Percentiles rank a stretch among this genome's conserved stretches.
Evolutionary conservation across 352 stramenopile species (phyloP).

Genomic region (Globisporangium cystogenes): DNA sequence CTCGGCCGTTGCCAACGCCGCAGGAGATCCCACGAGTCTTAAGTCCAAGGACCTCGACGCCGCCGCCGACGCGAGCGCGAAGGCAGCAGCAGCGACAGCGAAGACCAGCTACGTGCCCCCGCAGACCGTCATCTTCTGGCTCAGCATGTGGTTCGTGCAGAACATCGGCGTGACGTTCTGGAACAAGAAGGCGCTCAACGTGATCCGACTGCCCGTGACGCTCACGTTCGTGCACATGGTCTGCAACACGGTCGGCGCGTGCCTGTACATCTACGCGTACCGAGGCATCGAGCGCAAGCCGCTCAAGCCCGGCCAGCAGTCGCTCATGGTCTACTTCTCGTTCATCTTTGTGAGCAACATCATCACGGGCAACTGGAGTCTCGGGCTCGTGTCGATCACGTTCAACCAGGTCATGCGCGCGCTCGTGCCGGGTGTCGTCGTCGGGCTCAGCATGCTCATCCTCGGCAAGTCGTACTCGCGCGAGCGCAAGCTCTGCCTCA

Average conservation of each 20-base stretch:
- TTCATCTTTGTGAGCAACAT: slow-evolving; percentile 95
- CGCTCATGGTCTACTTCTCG: slow-evolving; percentile 86
- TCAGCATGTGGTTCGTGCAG: slow-evolving; percentile 85
- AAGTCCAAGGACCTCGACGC: slow-evolving; percentile 32
- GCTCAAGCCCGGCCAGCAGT: slow-evolving; percentile 53
- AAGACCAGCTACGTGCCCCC: slow-evolving; percentile 70
- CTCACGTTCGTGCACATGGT: slow-evolving; percentile 94
- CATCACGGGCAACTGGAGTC: slow-evolving; percentile 92
- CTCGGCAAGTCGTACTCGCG: slow-evolving; percentile 73
- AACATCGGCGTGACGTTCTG: slow-evolving; percentile 94
- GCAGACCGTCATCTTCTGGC: slow-evolving; percentile 72
- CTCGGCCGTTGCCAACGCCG: neutral
- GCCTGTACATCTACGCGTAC: slow-evolving; percentile 71
- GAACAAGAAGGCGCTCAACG: slow-evolving; percentile 91
- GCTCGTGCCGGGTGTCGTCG: slow-evolving; percentile 74
- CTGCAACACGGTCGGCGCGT: slow-evolving; percentile 88
- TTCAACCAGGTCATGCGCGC: slow-evolving; percentile 94
- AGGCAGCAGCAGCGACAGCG: slow-evolving; percentile 29
- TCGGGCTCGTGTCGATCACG: slow-evolving; percentile 91
- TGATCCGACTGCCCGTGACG: slow-evolving; percentile 61
- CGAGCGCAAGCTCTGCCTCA: slow-evolving; percentile 62
- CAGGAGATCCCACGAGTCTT: neutral
- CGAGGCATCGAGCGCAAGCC: slow-evolving; percentile 60
- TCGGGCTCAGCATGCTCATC: slow-evolving; percentile 79
- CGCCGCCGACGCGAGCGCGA: slow-evolving; percentile 46